phyloP scores from a whole-genome alignment of 257 asterid genomes.

The Schizonepeta tenuifolia region DNA sequence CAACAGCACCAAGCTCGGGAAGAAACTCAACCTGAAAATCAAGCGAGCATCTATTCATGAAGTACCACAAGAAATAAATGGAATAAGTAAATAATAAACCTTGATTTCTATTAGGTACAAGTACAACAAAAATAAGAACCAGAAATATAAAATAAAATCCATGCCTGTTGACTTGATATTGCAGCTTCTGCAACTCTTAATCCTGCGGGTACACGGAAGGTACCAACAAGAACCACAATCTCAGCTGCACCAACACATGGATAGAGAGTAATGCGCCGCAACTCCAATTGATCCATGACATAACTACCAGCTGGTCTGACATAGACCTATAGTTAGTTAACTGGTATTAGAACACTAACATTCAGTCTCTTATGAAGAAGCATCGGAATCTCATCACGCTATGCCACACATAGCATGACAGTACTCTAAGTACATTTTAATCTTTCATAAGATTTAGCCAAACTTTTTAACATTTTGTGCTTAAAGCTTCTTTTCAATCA shows the following conservation, averaged over 20 bases:
- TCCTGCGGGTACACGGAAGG: constrained; percentile 79
- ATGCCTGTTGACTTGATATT: constrained; percentile 69
- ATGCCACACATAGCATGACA: constrained; percentile 10
- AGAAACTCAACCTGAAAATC: constrained; percentile 75
- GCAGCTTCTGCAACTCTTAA: constrained; percentile 85
- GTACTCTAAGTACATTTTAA: neutral
- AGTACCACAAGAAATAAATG: neutral
- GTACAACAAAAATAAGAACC: neutral
- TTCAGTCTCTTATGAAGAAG: neutral
- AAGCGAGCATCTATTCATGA: constrained; percentile 31
- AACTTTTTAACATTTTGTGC: neutral
- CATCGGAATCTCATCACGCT: constrained; percentile 13
- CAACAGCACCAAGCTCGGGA: constrained; percentile 84
- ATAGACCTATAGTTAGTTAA: constrained; percentile 62
- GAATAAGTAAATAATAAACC: neutral
- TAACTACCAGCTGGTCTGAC: constrained; percentile 98
- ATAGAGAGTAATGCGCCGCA: constrained; percentile 71
- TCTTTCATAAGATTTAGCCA: neutral
- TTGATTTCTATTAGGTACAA: neutral
- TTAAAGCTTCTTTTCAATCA: neutral
- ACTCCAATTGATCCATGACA: constrained; percentile 91
- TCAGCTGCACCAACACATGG: constrained; percentile 68
- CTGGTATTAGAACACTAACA: constrained; percentile 24
- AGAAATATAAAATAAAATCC: neutral
- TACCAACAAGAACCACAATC: constrained; percentile 76